Evolutionary conservation across 768 basidiomycete genomes (phyloP).

Genomic region (Crassisporium funariophilum): DNA sequence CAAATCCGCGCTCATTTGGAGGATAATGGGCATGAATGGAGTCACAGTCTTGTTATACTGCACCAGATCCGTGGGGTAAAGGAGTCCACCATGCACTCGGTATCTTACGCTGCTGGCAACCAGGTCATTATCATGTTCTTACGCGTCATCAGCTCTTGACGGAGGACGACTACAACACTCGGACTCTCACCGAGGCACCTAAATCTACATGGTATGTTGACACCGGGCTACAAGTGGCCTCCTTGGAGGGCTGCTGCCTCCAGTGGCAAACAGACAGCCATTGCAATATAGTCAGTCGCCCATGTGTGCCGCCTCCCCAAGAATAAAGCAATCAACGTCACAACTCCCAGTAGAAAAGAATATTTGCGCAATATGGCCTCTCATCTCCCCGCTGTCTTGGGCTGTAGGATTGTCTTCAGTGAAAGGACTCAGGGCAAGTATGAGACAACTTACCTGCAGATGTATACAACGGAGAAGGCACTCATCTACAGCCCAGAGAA

Average conservation of each 20-base stretch:
- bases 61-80: slow-evolving; percentile 32
- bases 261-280: slow-evolving; percentile 34
- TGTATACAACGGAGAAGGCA: slow-evolving; percentile 37
- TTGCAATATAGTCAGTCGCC: slow-evolving; percentile 17
- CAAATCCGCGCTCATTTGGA: slow-evolving; percentile 14
- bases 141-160: too few species aligned
- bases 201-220: slow-evolving; percentile 30
- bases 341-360: slow-evolving; percentile 17
- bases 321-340: slow-evolving; percentile 20
- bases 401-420: slow-evolving; percentile 30
- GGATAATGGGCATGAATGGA: slow-evolving; percentile 15
- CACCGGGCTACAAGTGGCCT: slow-evolving; percentile 28
- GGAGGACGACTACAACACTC: background rate
- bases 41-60: slow-evolving; percentile 22
- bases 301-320: slow-evolving; percentile 12
- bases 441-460: slow-evolving; percentile 27
- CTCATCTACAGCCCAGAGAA: slow-evolving; percentile 23
- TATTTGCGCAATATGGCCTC: slow-evolving; percentile 29
- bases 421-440: slow-evolving; percentile 12
- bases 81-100: slow-evolving; percentile 13
- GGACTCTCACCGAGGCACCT: background rate
- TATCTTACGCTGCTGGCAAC: background rate
- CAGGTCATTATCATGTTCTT: slow-evolving; percentile 6
- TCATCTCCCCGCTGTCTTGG: slow-evolving; percentile 31
- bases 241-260: slow-evolving; percentile 20